Percentiles rank a stretch among this genome's conserved stretches.
phyloP scores from a whole-genome alignment of 1,139 yeast genomes.

The Magnusiomyces starmeri region DNA sequence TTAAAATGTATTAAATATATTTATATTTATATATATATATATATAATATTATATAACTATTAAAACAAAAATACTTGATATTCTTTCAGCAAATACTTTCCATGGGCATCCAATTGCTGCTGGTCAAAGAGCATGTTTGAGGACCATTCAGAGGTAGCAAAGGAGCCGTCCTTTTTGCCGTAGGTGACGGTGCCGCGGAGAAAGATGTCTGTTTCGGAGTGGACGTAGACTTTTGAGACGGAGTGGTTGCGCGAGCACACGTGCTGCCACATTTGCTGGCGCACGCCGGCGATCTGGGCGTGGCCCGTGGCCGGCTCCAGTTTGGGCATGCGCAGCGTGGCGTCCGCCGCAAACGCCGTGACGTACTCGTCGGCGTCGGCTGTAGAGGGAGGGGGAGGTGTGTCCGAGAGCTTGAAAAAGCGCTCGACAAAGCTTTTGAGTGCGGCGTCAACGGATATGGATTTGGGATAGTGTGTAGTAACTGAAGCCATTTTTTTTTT shows the following conservation, averaged over 20 bases:
- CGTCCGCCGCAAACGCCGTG: constrained; percentile 20
- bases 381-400: constrained; percentile 20
- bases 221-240: constrained; percentile 23
- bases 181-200: constrained; percentile 29
- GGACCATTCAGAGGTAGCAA: constrained; percentile 26
- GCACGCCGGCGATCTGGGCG: constrained; percentile 18
- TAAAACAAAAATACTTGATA: constrained; percentile 27
- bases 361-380: constrained; percentile 23
- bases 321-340: constrained; percentile 22
- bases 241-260: constrained; percentile 28
- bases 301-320: constrained; percentile 17
- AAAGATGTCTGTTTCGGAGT: constrained; percentile 18
- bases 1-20: constrained; percentile 1
- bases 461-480: too few relatives aligned
- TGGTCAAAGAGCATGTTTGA: constrained; percentile 22
- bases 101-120: constrained; percentile 1
- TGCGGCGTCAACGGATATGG: constrained; percentile 3
- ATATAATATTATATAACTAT: not conserved
- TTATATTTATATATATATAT: not conserved
- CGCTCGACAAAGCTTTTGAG: constrained; percentile 21
- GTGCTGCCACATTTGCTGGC: constrained; percentile 28
- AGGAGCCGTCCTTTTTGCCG: constrained; percentile 23
- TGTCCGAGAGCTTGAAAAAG: constrained; percentile 25
- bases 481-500: too few relatives aligned
- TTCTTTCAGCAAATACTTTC: constrained; percentile 20